A percentile compares a stretch with the other conserved stretches of the same genome.
Evolutionary conservation across 2,329 filamentous ascomycete species (phyloP).

Genomic region (Zymoseptoria tritici): DNA sequence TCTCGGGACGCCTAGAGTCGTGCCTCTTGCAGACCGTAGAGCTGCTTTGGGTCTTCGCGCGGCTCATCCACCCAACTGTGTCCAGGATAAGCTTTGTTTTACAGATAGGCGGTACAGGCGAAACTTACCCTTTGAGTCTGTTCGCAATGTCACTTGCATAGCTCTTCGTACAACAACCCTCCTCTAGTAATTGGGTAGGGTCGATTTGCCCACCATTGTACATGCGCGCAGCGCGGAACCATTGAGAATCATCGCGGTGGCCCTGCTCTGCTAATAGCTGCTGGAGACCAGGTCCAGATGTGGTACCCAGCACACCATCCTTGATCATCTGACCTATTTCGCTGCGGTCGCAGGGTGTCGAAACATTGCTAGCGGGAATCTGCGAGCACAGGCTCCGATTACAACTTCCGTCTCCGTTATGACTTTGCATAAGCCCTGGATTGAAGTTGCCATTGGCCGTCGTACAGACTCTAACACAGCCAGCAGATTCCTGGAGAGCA

Average conservation of each 20-base stretch:
- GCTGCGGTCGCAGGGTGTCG: slow-evolving; percentile 34
- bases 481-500: slow-evolving; percentile 42
- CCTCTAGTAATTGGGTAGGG: slow-evolving; percentile 24
- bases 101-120: too few relatives aligned
- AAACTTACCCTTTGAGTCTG: too few relatives aligned
- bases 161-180: slow-evolving; percentile 43
- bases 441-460: slow-evolving; percentile 38
- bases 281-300: slow-evolving; percentile 37
- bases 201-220: slow-evolving; percentile 46
- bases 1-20: too few relatives aligned
- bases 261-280: slow-evolving; percentile 26
- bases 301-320: slow-evolving; percentile 39
- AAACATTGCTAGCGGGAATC: slow-evolving; percentile 62
- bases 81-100: too few relatives aligned
- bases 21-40: too few relatives aligned
- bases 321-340: slow-evolving; percentile 36
- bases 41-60: too few relatives aligned
- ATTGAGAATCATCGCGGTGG: slow-evolving; percentile 30
- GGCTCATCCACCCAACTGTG: too few relatives aligned
- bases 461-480: slow-evolving; percentile 40
- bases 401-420: slow-evolving; percentile 23
- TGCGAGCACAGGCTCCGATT: too few relatives aligned
- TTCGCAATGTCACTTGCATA: slow-evolving; percentile 48
- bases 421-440: slow-evolving; percentile 8
- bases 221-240: slow-evolving; percentile 42